Conservation (phyloP, 164 flowering plant species). For the grape (Vitis vinifera) region DNA sequence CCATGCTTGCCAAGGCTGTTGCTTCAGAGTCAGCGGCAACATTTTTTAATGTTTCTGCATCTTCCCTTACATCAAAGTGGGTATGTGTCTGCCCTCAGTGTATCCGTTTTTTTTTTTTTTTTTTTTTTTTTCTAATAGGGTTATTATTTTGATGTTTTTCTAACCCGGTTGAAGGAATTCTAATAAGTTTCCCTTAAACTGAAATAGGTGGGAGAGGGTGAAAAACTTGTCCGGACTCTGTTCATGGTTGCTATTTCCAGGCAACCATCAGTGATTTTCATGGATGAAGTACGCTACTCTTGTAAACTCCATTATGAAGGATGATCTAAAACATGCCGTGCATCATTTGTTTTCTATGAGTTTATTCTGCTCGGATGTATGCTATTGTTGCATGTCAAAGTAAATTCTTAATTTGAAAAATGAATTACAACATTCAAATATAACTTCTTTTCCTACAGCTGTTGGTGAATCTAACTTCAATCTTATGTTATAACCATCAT, state of each 20-base stretch:
- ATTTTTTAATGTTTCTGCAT: conserved; percentile 94
- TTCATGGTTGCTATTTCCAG: conserved; percentile 89
- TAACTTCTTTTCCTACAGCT: not conserved
- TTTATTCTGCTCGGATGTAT: not conserved
- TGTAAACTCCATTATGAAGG: not conserved
- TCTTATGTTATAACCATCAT: not conserved
- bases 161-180: not conserved
- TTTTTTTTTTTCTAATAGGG: not conserved
- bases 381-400: not conserved
- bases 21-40: conserved; percentile 97
- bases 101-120: not conserved
- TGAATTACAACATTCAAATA: not conserved
- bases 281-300: conserved; percentile 75
- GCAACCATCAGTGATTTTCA: conserved; percentile 95
- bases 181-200: conserved; percentile 9
- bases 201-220: conserved; percentile 93
- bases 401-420: no score
- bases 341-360: not conserved
- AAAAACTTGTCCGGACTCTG: conserved; percentile 95
- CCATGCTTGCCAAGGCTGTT: conserved; percentile 99
- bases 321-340: not conserved
- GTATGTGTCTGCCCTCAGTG: conserved; percentile 41
- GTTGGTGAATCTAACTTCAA: not conserved
- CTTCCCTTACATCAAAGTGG: conserved; percentile 98
- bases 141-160: not conserved